phyloP scores from a whole-genome alignment of 257 asterid species.

The Nicotiana tomentosiformis region DNA sequence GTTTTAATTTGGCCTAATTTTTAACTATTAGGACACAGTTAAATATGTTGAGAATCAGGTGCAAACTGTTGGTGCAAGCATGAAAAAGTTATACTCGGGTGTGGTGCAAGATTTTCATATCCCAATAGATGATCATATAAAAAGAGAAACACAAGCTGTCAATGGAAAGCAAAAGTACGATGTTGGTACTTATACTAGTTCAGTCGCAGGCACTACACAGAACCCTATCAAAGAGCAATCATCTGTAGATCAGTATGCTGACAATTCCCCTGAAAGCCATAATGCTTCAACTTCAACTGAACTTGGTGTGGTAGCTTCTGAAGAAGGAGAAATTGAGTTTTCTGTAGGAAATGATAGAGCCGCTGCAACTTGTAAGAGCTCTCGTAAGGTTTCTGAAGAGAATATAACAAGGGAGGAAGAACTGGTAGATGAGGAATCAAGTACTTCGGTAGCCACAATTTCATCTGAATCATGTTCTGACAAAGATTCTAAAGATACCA shows the following conservation, averaged over 20 bases:
- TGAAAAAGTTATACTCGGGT: slow-evolving; percentile 46
- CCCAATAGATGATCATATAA: slow-evolving; percentile 15
- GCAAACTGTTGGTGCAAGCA: slow-evolving; percentile 51
- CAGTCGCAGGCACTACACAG: slow-evolving; percentile 8
- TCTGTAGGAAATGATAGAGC: slow-evolving; percentile 14
- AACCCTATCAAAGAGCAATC: slow-evolving; percentile 15
- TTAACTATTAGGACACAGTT: slow-evolving; percentile 36
- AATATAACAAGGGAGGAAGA: slow-evolving; percentile 7
- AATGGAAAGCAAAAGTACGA: slow-evolving; percentile 15
- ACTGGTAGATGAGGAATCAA: slow-evolving; percentile 9
- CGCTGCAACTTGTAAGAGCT: slow-evolving; percentile 9
- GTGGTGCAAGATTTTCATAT: slow-evolving; percentile 48
- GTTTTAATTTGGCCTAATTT: neutral
- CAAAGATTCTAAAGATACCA: slow-evolving; percentile 15
- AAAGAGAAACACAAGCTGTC: slow-evolving; percentile 11
- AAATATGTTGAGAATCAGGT: slow-evolving; percentile 57
- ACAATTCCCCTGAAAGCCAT: slow-evolving; percentile 3
- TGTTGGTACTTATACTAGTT: neutral
- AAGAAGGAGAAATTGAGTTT: slow-evolving; percentile 17
- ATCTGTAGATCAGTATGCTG: slow-evolving; percentile 16
- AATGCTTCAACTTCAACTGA: slow-evolving; percentile 1
- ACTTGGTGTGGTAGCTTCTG: slow-evolving; percentile 12
- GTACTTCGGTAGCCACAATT: neutral
- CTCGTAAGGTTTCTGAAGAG: slow-evolving; percentile 14
- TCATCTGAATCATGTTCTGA: slow-evolving; percentile 4